Conservation (phyloP, 108 stramenopile genomes). For the Chaetoceros muelleri region DNA sequence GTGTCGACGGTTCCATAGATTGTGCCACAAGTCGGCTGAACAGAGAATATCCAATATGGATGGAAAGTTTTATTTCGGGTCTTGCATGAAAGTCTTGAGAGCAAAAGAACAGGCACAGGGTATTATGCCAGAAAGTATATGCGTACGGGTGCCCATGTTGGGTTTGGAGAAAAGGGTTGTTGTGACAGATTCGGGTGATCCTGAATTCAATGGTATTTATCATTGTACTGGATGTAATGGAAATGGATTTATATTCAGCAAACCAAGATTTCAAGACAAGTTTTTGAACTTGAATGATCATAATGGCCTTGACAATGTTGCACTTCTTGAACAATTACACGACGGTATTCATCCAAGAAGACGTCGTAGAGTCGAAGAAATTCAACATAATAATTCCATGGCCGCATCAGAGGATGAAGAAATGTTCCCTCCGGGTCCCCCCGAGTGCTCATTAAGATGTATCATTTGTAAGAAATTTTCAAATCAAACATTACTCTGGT, state of each 20-base stretch:
- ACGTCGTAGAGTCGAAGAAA: neutral
- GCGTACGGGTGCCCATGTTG: slow-evolving; percentile 56
- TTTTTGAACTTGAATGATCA: slow-evolving; percentile 6
- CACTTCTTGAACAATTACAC: slow-evolving; percentile 3
- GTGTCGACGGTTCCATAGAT: slow-evolving; percentile 52
- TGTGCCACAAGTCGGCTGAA: slow-evolving; percentile 36
- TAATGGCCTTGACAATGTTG: slow-evolving; percentile 1
- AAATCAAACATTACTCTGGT: slow-evolving; percentile 65
- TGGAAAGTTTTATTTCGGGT: slow-evolving; percentile 32
- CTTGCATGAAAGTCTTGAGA: slow-evolving; percentile 52
- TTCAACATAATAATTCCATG: neutral
- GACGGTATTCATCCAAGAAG: neutral
- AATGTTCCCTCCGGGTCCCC: neutral
- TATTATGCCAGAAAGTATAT: slow-evolving; percentile 2
- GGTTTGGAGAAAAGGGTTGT: slow-evolving; percentile 37
- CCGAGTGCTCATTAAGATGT: slow-evolving; percentile 28
- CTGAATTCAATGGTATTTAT: slow-evolving; percentile 74
- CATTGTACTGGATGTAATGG: slow-evolving; percentile 68
- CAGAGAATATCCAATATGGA: slow-evolving; percentile 43
- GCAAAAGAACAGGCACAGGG: slow-evolving; percentile 72
- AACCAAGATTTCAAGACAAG: slow-evolving; percentile 48
- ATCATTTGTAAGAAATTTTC: slow-evolving; percentile 68
- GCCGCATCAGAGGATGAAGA: neutral
- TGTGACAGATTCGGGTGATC: slow-evolving; percentile 53
- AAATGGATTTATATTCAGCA: slow-evolving; percentile 68